These are phyloP conservation scores for Monosporozyma siamensis DNA, from an alignment of 805 yeast species.

Conservation along the genomic window DNA sequence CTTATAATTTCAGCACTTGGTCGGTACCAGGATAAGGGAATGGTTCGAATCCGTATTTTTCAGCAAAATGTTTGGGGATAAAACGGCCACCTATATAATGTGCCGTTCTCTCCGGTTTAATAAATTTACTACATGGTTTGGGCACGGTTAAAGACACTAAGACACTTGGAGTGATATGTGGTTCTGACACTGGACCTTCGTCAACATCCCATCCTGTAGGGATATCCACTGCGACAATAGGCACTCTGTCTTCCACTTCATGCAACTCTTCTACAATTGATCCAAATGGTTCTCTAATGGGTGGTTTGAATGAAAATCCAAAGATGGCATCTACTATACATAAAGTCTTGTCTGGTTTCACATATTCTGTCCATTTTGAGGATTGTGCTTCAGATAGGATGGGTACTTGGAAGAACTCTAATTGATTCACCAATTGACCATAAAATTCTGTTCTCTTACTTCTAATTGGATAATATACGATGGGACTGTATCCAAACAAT, in stretches of 20 bases:
- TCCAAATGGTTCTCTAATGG: slow-evolving; percentile 71
- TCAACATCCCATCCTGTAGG: slow-evolving; percentile 99
- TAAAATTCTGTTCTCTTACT: slow-evolving; percentile 47
- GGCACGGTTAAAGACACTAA: slow-evolving; percentile 89
- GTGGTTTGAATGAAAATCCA: slow-evolving; percentile 90
- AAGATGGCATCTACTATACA: slow-evolving; percentile 73
- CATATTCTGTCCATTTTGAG: slow-evolving; percentile 21
- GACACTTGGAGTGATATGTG: slow-evolving; percentile 47
- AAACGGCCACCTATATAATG: slow-evolving; percentile 93
- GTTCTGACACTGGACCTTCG: slow-evolving; percentile 52
- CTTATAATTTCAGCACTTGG: slow-evolving; percentile 39
- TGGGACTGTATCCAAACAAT: slow-evolving; percentile 69
- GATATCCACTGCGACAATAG: slow-evolving; percentile 75
- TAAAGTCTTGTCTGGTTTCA: slow-evolving; percentile 32
- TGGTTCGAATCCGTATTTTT: slow-evolving; percentile 59
- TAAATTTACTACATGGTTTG: slow-evolving; percentile 64
- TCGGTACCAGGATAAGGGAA: slow-evolving; percentile 51
- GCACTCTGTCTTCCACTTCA: slow-evolving; percentile 31
- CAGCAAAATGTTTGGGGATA: slow-evolving; percentile 55
- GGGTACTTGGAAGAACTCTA: slow-evolving; percentile 52
- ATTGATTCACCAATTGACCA: slow-evolving; percentile 52
- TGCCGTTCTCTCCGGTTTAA: slow-evolving; percentile 32
- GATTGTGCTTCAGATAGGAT: slow-evolving; percentile 38
- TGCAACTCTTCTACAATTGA: slow-evolving; percentile 33
- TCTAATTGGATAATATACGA: slow-evolving; percentile 70